These are phyloP conservation scores for Pyrenochaeta sp. DNA, from an alignment of 2,329 filamentous ascomycete genomes.

Conservation along the genomic window DNA sequence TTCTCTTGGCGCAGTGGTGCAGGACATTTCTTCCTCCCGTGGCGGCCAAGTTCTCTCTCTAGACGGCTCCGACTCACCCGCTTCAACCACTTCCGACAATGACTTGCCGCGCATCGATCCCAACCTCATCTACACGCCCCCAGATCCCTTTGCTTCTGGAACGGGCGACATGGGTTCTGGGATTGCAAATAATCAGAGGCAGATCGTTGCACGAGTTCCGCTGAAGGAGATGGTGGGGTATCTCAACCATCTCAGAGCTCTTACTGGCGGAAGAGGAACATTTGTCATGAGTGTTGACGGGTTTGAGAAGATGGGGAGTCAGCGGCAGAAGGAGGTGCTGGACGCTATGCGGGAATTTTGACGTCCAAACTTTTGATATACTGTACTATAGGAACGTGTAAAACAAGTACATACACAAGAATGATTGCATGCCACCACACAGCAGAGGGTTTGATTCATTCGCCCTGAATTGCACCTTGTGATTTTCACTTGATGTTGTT, in stretches of 20 bases:
- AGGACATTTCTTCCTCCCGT: constrained; percentile 77
- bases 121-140: constrained; percentile 81
- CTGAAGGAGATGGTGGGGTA: constrained; percentile 98
- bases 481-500: no score
- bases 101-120: constrained; percentile 68
- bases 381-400: background rate
- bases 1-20: constrained; percentile 81
- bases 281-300: constrained; percentile 78
- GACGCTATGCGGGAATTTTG: constrained; percentile 42
- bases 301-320: constrained; percentile 72
- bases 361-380: background rate
- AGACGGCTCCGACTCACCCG: constrained; percentile 47
- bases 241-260: constrained; percentile 83
- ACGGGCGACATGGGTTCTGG: constrained; percentile 27
- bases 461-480: no score
- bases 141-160: constrained; percentile 75
- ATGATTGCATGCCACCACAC: background rate
- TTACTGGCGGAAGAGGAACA: constrained; percentile 84
- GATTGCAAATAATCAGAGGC: constrained; percentile 49
- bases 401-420: no score
- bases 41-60: constrained; percentile 79
- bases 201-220: constrained; percentile 86
- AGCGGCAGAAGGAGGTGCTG: constrained; percentile 66
- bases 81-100: constrained; percentile 24
- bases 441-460: background rate